Evolutionary conservation across 106 monocot genomes (phyloP), one percentile per base, ranked within the genome.

Genomic region (Allium fistulosum): DNA sequence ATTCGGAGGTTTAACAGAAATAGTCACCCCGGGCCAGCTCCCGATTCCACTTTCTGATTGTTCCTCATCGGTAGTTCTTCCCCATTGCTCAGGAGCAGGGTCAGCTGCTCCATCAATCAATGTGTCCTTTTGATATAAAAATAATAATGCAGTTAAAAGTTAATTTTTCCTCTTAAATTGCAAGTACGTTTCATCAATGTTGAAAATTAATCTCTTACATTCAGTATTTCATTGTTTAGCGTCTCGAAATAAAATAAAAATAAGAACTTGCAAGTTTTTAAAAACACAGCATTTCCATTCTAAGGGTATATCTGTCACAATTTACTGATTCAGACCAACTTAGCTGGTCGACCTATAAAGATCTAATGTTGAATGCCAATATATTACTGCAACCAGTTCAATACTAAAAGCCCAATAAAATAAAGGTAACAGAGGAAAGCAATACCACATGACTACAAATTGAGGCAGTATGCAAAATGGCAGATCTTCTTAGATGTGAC

Each of bases 51-150:
- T 99, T 61, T 93, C 86, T 61, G 48, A 58, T 62, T 77, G 90
- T 74, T 99, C 99, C 51, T 93, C 90, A 2, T 71, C 71, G 10
- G 90, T 93, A 59, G 90, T 87, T 70, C 85, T 99, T 5, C 93
- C 99, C 93, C 93, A 93, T 73, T 87, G 82, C 63, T 93, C 99
- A n/a, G 93, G 99, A 71, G 87, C 76, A 64, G 99, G 99, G 85
- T 99, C 99, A 52, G 90, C 90, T 59, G 99, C 90, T 13, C 99
- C 99, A 76, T 93, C 83, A 74, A 99, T 87, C 66, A 99, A 71
- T 59, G 90, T 74, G 15, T 80, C 87, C 99, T 99, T 69, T 49
- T 47, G 11, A 37, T 37, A 37, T 37, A 37, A 37, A 37, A 37
- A 37, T 37, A 37, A 37, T 37, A 37, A 37, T 37, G 5, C 37